Evolutionary conservation across 352 stramenopile species (phyloP).

Genomic region (Globisporangium paddicum): DNA sequence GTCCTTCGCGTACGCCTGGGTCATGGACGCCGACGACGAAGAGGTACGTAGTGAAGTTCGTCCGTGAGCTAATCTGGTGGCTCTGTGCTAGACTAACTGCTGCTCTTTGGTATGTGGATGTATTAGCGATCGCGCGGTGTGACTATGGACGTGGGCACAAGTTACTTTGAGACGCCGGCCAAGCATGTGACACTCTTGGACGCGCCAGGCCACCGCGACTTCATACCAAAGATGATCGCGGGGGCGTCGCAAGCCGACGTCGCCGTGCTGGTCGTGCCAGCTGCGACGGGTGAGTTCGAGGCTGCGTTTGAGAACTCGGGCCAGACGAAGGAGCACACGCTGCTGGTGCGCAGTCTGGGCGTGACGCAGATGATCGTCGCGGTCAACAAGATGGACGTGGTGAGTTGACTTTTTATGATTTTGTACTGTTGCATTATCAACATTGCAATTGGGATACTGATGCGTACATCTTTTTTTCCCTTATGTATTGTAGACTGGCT

Average conservation of each 20-base stretch:
- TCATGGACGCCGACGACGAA: slow-evolving; percentile 88
- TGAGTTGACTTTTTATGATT: slow-evolving; percentile 13
- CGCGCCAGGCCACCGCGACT: slow-evolving; percentile 96
- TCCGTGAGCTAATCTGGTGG: neutral
- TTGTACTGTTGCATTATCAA: neutral
- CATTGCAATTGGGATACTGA: neutral
- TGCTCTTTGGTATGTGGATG: neutral
- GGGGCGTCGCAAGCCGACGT: slow-evolving; percentile 91
- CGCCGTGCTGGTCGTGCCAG: slow-evolving; percentile 93
- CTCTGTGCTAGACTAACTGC: neutral
- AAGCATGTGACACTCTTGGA: slow-evolving; percentile 95
- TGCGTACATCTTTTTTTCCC: neutral
- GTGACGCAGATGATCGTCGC: slow-evolving; percentile 95
- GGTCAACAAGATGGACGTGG: slow-evolving; percentile 98
- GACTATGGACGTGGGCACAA: slow-evolving; percentile 97
- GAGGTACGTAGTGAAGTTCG: slow-evolving; percentile 29
- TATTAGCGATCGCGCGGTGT: slow-evolving; percentile 92
- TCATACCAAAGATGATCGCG: slow-evolving; percentile 98
- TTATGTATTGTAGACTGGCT: slow-evolving; percentile 33
- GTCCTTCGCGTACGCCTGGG: slow-evolving; percentile 96
- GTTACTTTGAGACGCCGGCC: slow-evolving; percentile 85
- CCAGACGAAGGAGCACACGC: slow-evolving; percentile 97
- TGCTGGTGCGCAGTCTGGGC: slow-evolving; percentile 91
- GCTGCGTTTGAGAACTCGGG: slow-evolving; percentile 92
- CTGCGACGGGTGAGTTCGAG: slow-evolving; percentile 94